phyloP scores from a whole-genome alignment of 306 rosid genomes.

The Trifolium fragiferum region DNA sequence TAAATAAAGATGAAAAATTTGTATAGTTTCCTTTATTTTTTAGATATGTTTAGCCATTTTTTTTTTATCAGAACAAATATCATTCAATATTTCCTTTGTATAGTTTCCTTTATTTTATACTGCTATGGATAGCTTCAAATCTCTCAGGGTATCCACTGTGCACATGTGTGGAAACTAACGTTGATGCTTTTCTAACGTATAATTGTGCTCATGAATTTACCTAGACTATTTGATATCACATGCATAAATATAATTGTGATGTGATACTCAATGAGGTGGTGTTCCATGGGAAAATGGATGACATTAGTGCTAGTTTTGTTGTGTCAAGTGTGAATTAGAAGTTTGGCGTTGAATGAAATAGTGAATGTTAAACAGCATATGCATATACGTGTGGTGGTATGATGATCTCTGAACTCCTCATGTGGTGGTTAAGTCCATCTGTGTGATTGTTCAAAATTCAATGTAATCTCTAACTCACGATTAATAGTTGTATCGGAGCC shows the following conservation, averaged over 20 bases:
- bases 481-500: too few species aligned
- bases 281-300: background rate
- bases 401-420: too few species aligned
- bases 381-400: too few species aligned
- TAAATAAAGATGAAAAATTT: constrained; percentile 10
- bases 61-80: background rate
- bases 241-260: background rate
- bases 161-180: background rate
- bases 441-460: too few species aligned
- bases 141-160: background rate
- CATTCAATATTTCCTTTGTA: background rate
- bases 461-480: too few species aligned
- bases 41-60: background rate
- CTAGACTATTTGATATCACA: too few species aligned
- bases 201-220: too few species aligned
- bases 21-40: background rate
- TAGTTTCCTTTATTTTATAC: background rate
- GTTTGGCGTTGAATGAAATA: too few species aligned
- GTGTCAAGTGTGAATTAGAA: too few species aligned
- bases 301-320: background rate
- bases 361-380: too few species aligned
- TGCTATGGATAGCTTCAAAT: background rate
- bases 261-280: background rate
- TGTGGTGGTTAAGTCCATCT: too few species aligned
- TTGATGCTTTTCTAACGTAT: too few species aligned